These are phyloP conservation scores for Trichoderma atroviride DNA, from an alignment of 2,329 filamentous ascomycete genomes.

Conservation along the genomic window DNA sequence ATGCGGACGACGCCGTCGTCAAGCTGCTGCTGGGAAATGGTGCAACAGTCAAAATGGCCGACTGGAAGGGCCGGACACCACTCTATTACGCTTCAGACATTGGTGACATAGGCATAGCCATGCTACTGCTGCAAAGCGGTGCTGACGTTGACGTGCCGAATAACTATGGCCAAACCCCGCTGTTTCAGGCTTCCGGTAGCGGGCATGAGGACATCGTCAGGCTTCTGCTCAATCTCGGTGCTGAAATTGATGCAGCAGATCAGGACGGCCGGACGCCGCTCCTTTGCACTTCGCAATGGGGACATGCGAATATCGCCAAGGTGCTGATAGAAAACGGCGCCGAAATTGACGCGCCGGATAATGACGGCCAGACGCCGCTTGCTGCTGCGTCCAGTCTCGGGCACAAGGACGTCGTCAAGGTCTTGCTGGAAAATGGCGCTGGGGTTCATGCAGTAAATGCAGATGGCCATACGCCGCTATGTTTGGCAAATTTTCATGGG, in stretches of 20 bases:
- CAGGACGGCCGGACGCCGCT: not conserved
- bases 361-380: not conserved
- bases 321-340: not conserved
- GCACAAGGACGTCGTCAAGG: not conserved
- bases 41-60: not conserved
- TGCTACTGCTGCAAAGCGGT: conserved; percentile 9
- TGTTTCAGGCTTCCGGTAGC: no score
- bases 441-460: not conserved
- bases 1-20: not conserved
- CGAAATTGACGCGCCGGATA: not conserved
- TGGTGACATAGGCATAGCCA: not conserved
- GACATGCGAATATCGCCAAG: no score
- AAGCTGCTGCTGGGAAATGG: not conserved
- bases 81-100: not conserved
- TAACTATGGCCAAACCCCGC: no score
- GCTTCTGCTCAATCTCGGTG: not conserved
- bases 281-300: no score
- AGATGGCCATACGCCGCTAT: not conserved
- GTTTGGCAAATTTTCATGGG: no score
- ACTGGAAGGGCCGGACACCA: not conserved
- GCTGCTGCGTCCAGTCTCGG: no score
- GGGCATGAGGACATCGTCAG: not conserved
- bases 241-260: not conserved
- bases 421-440: not conserved
- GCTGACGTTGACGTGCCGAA: not conserved